Evolutionary conservation across 78 protist species (phyloP), one percentile per base, ranked within the genome.

Genomic region (Bodo saltans): DNA sequence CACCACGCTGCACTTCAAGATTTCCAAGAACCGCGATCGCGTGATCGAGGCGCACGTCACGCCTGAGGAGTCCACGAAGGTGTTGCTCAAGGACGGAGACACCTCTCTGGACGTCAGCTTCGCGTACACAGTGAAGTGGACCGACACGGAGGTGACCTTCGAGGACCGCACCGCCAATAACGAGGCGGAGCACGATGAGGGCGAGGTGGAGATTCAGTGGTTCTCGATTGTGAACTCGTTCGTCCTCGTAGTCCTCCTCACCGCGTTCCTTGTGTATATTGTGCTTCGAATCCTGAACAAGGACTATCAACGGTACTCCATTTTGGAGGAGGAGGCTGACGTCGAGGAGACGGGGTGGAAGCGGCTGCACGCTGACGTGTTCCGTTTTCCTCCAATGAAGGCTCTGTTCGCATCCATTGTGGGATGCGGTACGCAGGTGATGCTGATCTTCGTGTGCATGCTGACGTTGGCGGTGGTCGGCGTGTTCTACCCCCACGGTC

Each of bases 291-390:
- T 95, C 40, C 84, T 97, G 37, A 94, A 92, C 85, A 91, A 89
- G 68, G 99, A 97, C 79, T 92, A 89, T 69, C 35, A 90, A 2
- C 86, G 97, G 42, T 93, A 94, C 76, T 25, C 1, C 3, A 12
- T 12, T 37, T n/a, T 53, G 1, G 47, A 86, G 82, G 86, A 42
- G 41, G 47, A 60, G 12, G 80, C 47, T 52, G 95, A 83, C 71
- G 85, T 69, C 79, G 97, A 94, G 2, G 99, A 97, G 79, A 91
- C 92, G 47, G 99, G 99, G 32, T 97, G 99, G 99, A 97, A 97
- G 88, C 92, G 91, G 23, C 72, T 97, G 70, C 95, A 94, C 88
- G 94, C 94, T 35, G 99, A 97, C 69, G 98, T 97, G 41, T 97
- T 97, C 88, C 94, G 99, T 33, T 94, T 95, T 87, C 98, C 98